Conservation (phyloP, 257 asterid species). For the Salvia splendens region DNA sequence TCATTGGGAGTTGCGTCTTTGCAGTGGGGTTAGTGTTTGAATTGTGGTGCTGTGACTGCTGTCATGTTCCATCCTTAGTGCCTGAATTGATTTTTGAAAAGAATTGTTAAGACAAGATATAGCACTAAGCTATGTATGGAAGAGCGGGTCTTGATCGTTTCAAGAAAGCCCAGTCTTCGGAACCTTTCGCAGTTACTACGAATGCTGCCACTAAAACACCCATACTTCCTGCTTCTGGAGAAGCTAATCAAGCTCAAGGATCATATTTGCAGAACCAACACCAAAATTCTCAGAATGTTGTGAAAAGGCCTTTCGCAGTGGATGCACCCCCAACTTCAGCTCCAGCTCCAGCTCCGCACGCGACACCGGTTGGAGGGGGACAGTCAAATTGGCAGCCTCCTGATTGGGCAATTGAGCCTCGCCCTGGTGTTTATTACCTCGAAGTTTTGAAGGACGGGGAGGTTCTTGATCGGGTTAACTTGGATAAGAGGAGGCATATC, state of each 20-base stretch:
- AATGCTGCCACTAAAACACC: constrained; percentile 49
- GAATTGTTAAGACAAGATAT: constrained; percentile 28
- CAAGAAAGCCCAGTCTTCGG: constrained; percentile 82
- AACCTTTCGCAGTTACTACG: constrained; percentile 73
- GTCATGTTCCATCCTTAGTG: constrained; percentile 22
- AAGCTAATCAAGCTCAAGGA: constrained; percentile 44
- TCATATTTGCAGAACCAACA: constrained; percentile 45
- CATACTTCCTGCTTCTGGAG: constrained; percentile 31
- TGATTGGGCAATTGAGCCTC: constrained; percentile 99
- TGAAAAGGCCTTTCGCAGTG: constrained; percentile 39
- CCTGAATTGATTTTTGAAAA: constrained; percentile 20
- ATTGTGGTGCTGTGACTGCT: constrained; percentile 22
- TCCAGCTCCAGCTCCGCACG: constrained; percentile 48
- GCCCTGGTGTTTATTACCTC: constrained; percentile 80
- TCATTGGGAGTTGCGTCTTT: constrained; percentile 27
- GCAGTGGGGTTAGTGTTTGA: constrained; percentile 26
- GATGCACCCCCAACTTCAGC: constrained; percentile 42
- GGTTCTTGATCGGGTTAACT: constrained; percentile 73
- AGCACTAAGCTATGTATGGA: constrained; percentile 66
- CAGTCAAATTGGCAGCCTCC: constrained; percentile 98
- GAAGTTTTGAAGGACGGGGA: constrained; percentile 95
- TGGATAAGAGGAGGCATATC: constrained; percentile 79
- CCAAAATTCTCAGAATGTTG: constrained; percentile 41
- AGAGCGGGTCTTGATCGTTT: constrained; percentile 90
- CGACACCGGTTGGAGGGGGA: constrained; percentile 82